Base-by-base conservation (phyloP, 805 yeast genomes). In the Zygotorulaspora florentina region DNA sequence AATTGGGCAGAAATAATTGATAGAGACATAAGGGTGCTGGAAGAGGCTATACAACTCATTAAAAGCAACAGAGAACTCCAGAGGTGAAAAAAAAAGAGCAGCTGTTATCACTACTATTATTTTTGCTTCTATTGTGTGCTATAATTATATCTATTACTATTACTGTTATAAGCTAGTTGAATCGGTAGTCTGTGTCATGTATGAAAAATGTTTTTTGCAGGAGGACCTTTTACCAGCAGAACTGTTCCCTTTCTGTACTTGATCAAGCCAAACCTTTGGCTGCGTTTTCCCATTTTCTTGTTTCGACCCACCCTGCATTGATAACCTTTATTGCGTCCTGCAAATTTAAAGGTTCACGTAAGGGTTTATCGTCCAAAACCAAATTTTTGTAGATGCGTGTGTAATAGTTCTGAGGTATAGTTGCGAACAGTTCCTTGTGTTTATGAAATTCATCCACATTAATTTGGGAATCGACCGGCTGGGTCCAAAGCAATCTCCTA, bases 291-390 rank as follows among this genome's bases (percentile, higher is more conserved):
- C 93, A 90, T 53, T 80, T 78, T 41, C 83, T 87, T 17, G 80
- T 80, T 48, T 80, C 82, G 12, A 76, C 74, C 98, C 98, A 90
- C 15, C 96, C 96, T 3, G 85, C 78, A 56, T 87, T 81, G 35
- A 90, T 75, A 18, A 90, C 77, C 52, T 76, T 75, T 42, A 88
- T 61, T 35, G 85, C 79, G 61, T 88, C 96, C 47, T 71, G 72
- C 56, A 91, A 74, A 63, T 86, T 87, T 66, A 91, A 71, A 12
- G 89, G 86, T 45, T 71, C 71, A 56, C 79, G 82, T 56, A 91
- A 72, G 6, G 78, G 73, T 55, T 81, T 80, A 30, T 83, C 82
- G 57, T 84, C 83, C 36, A 83, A 77, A 23, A 90, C 84, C 55
- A 91, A 69, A 52, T 76, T 76, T 45, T 75, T 75, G 64, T 88